Evolutionary conservation across 495 filamentous ascomycete species (phyloP).

Genomic region (Lasiosphaeria ovina): DNA sequence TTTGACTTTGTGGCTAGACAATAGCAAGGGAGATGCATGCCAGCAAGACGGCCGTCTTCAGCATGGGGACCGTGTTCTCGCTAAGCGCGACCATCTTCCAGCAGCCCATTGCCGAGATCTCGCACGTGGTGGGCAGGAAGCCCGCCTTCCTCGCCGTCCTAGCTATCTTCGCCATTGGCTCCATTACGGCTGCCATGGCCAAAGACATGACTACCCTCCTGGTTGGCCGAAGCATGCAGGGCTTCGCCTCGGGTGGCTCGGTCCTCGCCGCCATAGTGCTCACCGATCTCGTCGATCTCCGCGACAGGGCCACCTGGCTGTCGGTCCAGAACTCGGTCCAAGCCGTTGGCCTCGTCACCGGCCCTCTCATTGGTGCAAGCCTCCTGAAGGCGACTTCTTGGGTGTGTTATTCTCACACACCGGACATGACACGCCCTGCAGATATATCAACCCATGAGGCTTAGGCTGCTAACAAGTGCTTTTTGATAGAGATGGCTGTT

Average conservation of each 20-base stretch:
- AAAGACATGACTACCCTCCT: conserved; percentile 60
- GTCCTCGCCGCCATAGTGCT: conserved; percentile 63
- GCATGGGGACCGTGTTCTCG: conserved; percentile 55
- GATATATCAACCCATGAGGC: no score
- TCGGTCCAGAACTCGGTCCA: conserved; percentile 36
- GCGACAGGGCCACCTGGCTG: conserved; percentile 46
- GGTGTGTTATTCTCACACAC: conserved; percentile 52
- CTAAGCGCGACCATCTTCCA: conserved; percentile 53
- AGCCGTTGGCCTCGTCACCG: conserved; percentile 20
- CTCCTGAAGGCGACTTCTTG: conserved; percentile 62
- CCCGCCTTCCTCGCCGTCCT: conserved; percentile 51
- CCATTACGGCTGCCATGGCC: conserved; percentile 58
- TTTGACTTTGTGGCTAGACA: conserved; percentile 30
- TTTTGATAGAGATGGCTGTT: conserved; percentile 31
- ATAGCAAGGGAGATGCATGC: conserved; percentile 51
- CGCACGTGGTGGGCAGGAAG: conserved; percentile 52
- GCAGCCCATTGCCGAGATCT: conserved; percentile 50
- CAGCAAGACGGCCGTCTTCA: conserved; percentile 57
- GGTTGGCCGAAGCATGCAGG: conserved; percentile 64
- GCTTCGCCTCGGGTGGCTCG: conserved; percentile 67
- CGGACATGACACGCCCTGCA: conserved; percentile 42
- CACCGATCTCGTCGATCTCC: conserved; percentile 58
- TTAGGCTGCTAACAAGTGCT: conserved; percentile 51
- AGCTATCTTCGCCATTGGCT: conserved; percentile 55
- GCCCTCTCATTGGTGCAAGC: conserved; percentile 19